These are phyloP conservation scores for Xylariaceae sp. DNA, from an alignment of 2,329 filamentous ascomycete genomes.

Conservation along the genomic window DNA sequence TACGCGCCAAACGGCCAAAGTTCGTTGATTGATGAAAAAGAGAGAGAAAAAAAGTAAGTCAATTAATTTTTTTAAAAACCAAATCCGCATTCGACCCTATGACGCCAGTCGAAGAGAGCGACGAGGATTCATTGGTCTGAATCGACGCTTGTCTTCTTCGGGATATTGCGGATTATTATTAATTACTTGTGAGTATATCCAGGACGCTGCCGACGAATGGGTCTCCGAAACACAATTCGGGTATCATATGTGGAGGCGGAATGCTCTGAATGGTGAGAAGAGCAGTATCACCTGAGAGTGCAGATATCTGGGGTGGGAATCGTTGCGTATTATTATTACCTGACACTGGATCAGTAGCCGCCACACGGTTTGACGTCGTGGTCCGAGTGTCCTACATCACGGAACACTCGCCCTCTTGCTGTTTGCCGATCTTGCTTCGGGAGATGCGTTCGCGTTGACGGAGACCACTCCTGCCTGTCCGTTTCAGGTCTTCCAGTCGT, in stretches of 20 bases:
- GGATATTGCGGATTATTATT: background rate
- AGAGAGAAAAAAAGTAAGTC: too few relatives aligned
- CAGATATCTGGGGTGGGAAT: background rate
- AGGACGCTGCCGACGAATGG: background rate
- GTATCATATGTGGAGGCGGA: background rate
- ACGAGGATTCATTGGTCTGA: background rate
- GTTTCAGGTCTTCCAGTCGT: constrained; percentile 88
- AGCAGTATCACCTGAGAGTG: too few relatives aligned
- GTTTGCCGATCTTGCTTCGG: constrained; percentile 77
- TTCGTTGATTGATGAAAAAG: too few relatives aligned
- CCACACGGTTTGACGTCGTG: constrained; percentile 9
- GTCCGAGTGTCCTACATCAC: constrained; percentile 65
- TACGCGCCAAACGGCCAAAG: too few relatives aligned
- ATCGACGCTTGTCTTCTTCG: background rate
- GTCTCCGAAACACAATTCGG: background rate
- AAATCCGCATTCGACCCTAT: too few relatives aligned
- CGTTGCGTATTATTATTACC: background rate
- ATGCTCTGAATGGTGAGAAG: background rate
- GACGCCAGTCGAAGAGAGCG: too few relatives aligned
- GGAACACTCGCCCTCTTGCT: constrained; percentile 85
- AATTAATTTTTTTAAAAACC: too few relatives aligned
- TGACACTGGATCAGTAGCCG: background rate
- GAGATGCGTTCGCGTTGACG: constrained; percentile 79
- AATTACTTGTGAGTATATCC: background rate
- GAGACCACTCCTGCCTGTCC: constrained; percentile 70